These are phyloP conservation scores for Hymenochaete sp. DNA, from an alignment of 1,284 basidiomycete species.

Conservation along the genomic window DNA sequence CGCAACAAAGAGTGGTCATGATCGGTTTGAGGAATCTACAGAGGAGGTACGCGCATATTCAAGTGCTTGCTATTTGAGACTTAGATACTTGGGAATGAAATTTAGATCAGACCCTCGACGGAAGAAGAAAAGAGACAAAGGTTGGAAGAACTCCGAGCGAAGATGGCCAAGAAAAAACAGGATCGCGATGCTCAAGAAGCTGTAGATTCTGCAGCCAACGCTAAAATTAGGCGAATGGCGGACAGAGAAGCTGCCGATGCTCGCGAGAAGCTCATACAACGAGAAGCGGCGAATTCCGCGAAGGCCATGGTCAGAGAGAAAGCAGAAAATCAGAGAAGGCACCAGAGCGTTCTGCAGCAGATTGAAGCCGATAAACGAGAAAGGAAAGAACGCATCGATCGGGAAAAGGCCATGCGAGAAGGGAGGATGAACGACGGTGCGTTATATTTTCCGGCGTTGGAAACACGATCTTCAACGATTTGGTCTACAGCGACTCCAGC, in stretches of 20 bases:
- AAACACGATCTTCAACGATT: slow-evolving; percentile 14
- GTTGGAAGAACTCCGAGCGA: slow-evolving; percentile 70
- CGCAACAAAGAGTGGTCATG: slow-evolving; percentile 91
- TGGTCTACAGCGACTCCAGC: slow-evolving; percentile 11
- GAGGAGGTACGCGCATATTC: slow-evolving; percentile 61
- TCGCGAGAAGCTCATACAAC: slow-evolving; percentile 70
- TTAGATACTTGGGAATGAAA: not conserved
- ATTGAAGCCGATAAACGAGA: slow-evolving; percentile 89
- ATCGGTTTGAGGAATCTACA: slow-evolving; percentile 90
- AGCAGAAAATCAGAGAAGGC: slow-evolving; percentile 75
- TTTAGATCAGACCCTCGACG: slow-evolving; percentile 81
- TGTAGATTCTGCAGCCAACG: slow-evolving; percentile 69
- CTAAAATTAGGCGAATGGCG: slow-evolving; percentile 73
- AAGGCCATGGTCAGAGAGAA: slow-evolving; percentile 68
- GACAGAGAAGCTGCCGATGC: slow-evolving; percentile 72
- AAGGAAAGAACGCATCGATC: slow-evolving; percentile 78
- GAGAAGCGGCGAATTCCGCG: slow-evolving; percentile 74
- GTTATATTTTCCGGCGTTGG: not conserved
- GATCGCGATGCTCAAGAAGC: slow-evolving; percentile 62
- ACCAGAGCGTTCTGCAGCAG: slow-evolving; percentile 79
- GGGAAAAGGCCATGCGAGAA: slow-evolving; percentile 83
- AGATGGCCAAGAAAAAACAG: slow-evolving; percentile 69
- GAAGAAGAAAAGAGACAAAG: slow-evolving; percentile 89
- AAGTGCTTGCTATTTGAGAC: not conserved
- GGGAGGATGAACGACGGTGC: slow-evolving; percentile 36